phyloP scores from a whole-genome alignment of 2,329 filamentous ascomycete species.

The Chrysosporium keratinophilum region DNA sequence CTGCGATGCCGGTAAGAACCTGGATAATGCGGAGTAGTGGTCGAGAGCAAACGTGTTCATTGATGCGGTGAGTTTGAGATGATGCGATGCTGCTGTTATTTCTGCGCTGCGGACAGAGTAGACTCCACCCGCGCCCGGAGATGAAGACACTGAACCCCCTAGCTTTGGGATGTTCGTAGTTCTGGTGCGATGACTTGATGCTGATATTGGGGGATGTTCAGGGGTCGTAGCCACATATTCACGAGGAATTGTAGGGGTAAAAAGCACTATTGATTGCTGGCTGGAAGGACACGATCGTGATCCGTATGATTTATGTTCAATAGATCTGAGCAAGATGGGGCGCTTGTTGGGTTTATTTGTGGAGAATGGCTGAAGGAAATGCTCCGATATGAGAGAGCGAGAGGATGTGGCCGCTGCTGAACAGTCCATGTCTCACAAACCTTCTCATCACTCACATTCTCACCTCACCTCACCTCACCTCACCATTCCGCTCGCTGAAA shows the following conservation, averaged over 20 bases:
- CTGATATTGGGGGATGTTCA: too few species aligned
- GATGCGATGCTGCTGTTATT: too few species aligned
- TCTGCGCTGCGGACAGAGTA: too few species aligned
- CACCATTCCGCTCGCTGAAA: not conserved
- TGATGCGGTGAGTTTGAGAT: not conserved
- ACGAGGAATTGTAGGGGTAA: not conserved
- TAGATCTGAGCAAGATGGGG: not conserved
- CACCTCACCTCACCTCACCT: not conserved
- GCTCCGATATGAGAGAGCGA: not conserved
- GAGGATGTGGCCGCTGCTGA: not conserved
- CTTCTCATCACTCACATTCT: not conserved
- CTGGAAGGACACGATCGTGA: not conserved
- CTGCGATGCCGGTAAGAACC: too few species aligned
- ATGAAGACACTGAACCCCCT: too few species aligned
- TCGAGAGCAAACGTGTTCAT: not conserved
- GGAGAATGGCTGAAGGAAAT: not conserved
- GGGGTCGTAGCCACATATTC: not conserved
- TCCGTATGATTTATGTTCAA: not conserved
- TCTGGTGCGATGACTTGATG: too few species aligned
- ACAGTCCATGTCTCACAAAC: constrained; percentile 3
- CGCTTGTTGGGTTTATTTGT: not conserved
- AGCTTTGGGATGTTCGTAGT: too few species aligned
- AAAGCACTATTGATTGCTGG: not conserved
- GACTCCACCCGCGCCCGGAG: too few species aligned
- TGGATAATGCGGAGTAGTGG: not conserved